Conservation (phyloP, 352 stramenopile species). For the Phytophthora pini region DNA sequence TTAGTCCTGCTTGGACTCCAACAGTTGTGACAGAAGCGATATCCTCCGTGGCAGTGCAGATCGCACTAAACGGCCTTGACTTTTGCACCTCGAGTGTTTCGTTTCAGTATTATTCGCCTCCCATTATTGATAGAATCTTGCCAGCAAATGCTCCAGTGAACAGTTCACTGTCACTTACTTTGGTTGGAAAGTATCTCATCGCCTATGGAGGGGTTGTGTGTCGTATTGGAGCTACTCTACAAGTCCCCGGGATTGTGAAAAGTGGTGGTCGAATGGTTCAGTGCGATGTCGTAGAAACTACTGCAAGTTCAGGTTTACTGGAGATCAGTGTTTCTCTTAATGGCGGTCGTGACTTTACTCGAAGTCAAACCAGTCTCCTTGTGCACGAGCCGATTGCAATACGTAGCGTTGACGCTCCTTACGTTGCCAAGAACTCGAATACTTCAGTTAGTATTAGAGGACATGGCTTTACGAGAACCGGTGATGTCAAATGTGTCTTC, state of each 20-base stretch:
- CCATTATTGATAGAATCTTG: slow-evolving; percentile 19
- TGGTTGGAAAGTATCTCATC: slow-evolving; percentile 34
- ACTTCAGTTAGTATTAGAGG: slow-evolving; percentile 30
- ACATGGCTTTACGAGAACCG: slow-evolving; percentile 27
- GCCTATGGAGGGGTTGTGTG: slow-evolving; percentile 38
- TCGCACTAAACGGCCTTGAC: slow-evolving; percentile 38
- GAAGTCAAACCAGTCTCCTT: slow-evolving; percentile 11
- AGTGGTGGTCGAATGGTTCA: slow-evolving; percentile 26
- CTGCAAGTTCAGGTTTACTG: slow-evolving; percentile 2
- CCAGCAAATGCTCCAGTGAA: slow-evolving; percentile 23
- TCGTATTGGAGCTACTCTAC: slow-evolving; percentile 15
- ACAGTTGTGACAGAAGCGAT: slow-evolving; percentile 3
- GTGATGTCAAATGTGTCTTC: slow-evolving; percentile 24
- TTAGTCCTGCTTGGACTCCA: slow-evolving; percentile 43
- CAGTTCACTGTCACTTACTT: slow-evolving; percentile 15
- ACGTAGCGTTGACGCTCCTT: slow-evolving; percentile 20
- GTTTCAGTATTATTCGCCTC: slow-evolving; percentile 43
- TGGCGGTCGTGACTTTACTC: slow-evolving; percentile 42
- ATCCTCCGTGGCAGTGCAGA: slow-evolving; percentile 22
- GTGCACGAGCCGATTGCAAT: slow-evolving; percentile 34
- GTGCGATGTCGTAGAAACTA: slow-evolving; percentile 7
- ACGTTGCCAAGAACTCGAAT: slow-evolving; percentile 24
- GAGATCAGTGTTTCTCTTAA: slow-evolving; percentile 49
- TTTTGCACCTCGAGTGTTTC: slow-evolving; percentile 34
- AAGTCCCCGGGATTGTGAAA: slow-evolving; percentile 25